A percentile compares a stretch with the other conserved stretches of the same genome.
These are phyloP conservation scores for Phaeosphaeria sp. DNA, from an alignment of 2,329 filamentous ascomycete genomes.

Conservation along the genomic window DNA sequence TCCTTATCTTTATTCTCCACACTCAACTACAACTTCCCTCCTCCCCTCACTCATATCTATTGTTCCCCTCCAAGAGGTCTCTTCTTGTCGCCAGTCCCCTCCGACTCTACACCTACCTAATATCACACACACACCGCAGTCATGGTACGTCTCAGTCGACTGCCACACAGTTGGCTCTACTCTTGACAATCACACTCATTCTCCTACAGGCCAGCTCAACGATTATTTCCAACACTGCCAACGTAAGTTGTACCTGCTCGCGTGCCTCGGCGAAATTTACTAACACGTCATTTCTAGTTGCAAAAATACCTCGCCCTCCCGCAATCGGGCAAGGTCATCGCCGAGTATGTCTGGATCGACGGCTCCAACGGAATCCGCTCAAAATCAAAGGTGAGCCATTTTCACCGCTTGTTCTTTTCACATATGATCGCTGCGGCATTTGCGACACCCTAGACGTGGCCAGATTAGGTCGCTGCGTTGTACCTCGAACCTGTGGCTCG, in stretches of 20 bases:
- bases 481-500: constrained; percentile 5
- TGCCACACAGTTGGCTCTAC: constrained; percentile 6
- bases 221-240: constrained; percentile 57
- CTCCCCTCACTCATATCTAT: constrained; percentile 19
- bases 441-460: not conserved
- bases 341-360: constrained; percentile 98
- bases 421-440: constrained; percentile 15
- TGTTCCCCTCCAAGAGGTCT: constrained; percentile 18
- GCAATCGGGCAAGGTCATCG: constrained; percentile 87
- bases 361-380: constrained; percentile 82
- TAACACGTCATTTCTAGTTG: constrained; percentile 64
- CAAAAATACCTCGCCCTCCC: constrained; percentile 90
- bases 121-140: constrained; percentile 33
- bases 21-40: constrained; percentile 18
- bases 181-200: constrained; percentile 7
- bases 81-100: constrained; percentile 10
- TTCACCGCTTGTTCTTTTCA: constrained; percentile 6
- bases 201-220: constrained; percentile 45
- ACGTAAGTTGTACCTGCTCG: constrained; percentile 47
- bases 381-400: constrained; percentile 85
- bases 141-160: constrained; percentile 35
- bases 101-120: constrained; percentile 6
- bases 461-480: constrained; percentile 8
- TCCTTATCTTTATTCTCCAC: constrained; percentile 32
- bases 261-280: constrained; percentile 18